These are phyloP conservation scores for Starmerella bacillaris DNA, from an alignment of 805 yeast genomes.

Conservation along the genomic window DNA sequence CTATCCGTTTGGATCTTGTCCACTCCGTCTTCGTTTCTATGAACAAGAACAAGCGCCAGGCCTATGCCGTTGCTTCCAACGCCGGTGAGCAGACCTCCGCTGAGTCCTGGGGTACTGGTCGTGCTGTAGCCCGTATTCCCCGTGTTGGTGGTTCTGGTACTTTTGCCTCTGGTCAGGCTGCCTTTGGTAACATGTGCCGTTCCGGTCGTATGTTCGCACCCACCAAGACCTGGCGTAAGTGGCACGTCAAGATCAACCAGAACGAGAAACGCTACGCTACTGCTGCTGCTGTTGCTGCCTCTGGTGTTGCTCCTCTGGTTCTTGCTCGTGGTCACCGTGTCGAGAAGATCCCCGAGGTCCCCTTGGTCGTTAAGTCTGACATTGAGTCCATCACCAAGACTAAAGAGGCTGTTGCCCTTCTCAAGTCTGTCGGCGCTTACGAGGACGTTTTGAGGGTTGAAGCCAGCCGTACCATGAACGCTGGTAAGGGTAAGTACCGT, in stretches of 20 bases:
- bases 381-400: conserved; percentile 88
- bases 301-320: conserved; percentile 94
- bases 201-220: conserved; percentile 99
- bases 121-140: conserved; percentile 99
- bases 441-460: conserved; percentile 94
- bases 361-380: conserved; percentile 88
- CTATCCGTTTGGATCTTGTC: conserved; percentile 98
- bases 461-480: conserved; percentile 97
- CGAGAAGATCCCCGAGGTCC: conserved; percentile 95
- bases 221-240: conserved; percentile 99
- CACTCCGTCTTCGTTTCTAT: conserved; percentile 97
- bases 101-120: conserved; percentile 99
- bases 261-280: conserved; percentile 99
- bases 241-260: conserved; percentile 99
- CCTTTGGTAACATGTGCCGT: conserved; percentile 99
- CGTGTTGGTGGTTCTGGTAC: conserved; percentile 99
- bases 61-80: conserved; percentile 97
- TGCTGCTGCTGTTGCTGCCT: conserved; percentile 98
- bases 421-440: conserved; percentile 98
- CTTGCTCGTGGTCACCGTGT: conserved; percentile 99
- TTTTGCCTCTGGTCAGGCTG: conserved; percentile 99
- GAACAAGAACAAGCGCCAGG: conserved; percentile 99
- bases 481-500: conserved; percentile 99
- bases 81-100: conserved; percentile 99
- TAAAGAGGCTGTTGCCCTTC: conserved; percentile 95